Percentiles rank a stretch among this genome's conserved stretches.
These are phyloP conservation scores for Parasarocladium wereldwijsianum DNA, from an alignment of 2,329 filamentous ascomycete genomes.

Conservation along the genomic window DNA sequence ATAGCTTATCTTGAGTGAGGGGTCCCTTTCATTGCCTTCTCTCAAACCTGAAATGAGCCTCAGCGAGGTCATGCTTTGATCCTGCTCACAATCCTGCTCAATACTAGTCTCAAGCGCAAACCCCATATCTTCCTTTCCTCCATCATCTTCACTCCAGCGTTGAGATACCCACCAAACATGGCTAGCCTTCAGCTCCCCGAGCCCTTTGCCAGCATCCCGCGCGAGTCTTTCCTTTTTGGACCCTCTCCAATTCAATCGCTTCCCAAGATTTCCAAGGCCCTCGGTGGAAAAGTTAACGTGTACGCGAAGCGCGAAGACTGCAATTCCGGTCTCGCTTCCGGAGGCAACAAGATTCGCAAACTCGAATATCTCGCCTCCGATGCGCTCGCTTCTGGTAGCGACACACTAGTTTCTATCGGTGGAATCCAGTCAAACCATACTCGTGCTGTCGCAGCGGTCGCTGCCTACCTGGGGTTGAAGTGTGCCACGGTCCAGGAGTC, in stretches of 20 bases:
- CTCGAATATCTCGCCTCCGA: slow-evolving; percentile 51
- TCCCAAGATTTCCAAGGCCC: slow-evolving; percentile 45
- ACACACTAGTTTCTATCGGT: slow-evolving; percentile 52
- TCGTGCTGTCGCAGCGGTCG: slow-evolving; percentile 49
- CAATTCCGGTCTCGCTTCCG: slow-evolving; percentile 17
- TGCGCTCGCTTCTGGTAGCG: slow-evolving; percentile 38
- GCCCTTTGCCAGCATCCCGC: slow-evolving; percentile 48
- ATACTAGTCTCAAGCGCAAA: too few relatives aligned
- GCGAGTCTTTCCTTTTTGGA: slow-evolving; percentile 46
- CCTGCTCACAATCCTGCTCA: too few relatives aligned
- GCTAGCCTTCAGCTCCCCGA: slow-evolving; percentile 33
- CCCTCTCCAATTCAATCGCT: slow-evolving; percentile 55
- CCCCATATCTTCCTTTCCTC: too few relatives aligned
- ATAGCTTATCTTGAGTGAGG: too few relatives aligned
- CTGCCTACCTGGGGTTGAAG: slow-evolving; percentile 40
- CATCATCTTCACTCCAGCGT: too few relatives aligned
- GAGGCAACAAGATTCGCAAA: slow-evolving; percentile 22
- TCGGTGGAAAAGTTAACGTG: slow-evolving; percentile 44
- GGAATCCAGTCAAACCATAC: slow-evolving; percentile 60
- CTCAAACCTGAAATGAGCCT: too few relatives aligned
- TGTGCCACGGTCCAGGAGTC: slow-evolving; percentile 44
- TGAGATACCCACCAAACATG: too few relatives aligned
- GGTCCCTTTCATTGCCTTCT: too few relatives aligned
- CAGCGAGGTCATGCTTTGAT: too few relatives aligned
- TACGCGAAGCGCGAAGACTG: slow-evolving; percentile 31